A percentile compares a stretch with the other conserved stretches of the same genome.
These are phyloP conservation scores for Colletotrichum caudatum DNA, from an alignment of 2,329 filamentous ascomycete genomes.

Conservation along the genomic window DNA sequence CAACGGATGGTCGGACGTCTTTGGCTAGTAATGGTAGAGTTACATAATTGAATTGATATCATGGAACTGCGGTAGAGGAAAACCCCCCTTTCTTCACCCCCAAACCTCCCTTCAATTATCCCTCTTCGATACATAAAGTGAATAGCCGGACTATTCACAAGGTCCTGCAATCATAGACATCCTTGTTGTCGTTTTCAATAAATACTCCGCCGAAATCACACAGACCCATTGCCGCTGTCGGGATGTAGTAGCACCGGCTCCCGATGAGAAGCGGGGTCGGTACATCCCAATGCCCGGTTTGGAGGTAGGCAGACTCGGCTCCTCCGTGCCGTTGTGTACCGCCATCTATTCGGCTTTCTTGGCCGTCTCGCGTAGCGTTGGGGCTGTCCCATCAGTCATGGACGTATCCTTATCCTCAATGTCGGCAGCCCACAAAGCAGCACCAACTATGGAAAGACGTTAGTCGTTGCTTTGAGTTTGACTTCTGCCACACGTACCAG, in stretches of 20 bases:
- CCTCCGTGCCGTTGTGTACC: constrained; percentile 10
- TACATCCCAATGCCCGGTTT: not conserved
- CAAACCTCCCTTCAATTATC: not conserved
- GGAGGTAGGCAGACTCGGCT: not conserved
- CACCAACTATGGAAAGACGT: constrained; percentile 71
- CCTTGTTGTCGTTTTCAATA: not conserved
- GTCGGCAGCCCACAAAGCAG: constrained; percentile 94
- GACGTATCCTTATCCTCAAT: constrained; percentile 71
- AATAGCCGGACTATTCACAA: not conserved
- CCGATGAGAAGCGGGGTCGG: constrained; percentile 10
- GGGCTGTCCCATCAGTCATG: constrained; percentile 65
- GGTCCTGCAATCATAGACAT: not conserved
- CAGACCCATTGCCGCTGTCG: constrained; percentile 25
- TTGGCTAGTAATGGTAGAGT: not conserved
- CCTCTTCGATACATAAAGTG: not conserved
- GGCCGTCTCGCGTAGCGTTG: constrained; percentile 61
- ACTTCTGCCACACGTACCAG: constrained; percentile 60
- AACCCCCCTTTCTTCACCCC: not conserved
- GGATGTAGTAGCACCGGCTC: constrained; percentile 31
- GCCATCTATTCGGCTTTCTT: constrained; percentile 59
- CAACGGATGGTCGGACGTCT: not conserved
- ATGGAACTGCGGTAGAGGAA: not conserved
- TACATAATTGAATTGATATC: not conserved
- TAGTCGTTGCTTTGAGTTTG: constrained; percentile 28
- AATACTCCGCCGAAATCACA: not conserved